These are phyloP conservation scores for Favolaschia claudopus DNA, from an alignment of 768 basidiomycete genomes.

Conservation along the genomic window DNA sequence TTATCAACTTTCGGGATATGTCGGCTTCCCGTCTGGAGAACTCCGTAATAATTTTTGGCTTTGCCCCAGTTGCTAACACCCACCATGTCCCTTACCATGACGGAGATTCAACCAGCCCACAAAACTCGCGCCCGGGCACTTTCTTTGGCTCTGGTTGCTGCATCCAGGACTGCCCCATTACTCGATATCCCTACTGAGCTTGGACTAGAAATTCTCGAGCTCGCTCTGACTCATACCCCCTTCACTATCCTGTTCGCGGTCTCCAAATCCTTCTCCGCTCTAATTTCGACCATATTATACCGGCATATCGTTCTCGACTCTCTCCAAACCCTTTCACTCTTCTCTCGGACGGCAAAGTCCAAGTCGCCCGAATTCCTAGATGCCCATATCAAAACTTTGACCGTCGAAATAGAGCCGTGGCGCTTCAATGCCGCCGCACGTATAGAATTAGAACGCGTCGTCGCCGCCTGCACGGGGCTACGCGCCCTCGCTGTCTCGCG, in stretches of 20 bases:
- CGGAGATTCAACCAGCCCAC: background rate
- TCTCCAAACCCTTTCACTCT: slow-evolving; percentile 36
- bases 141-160: slow-evolving; percentile 22
- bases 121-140: slow-evolving; percentile 25
- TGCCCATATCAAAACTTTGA: slow-evolving; percentile 45
- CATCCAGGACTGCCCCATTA: slow-evolving; percentile 31
- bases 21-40: background rate
- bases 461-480: slow-evolving; percentile 43
- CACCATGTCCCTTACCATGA: slow-evolving; percentile 3
- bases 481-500: slow-evolving; percentile 35
- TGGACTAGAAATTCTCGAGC: slow-evolving; percentile 44
- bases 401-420: slow-evolving; percentile 39
- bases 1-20: slow-evolving; percentile 1
- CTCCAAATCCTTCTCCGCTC: slow-evolving; percentile 38
- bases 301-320: slow-evolving; percentile 46
- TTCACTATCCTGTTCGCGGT: slow-evolving; percentile 40
- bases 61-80: background rate
- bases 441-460: slow-evolving; percentile 35
- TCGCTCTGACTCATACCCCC: slow-evolving; percentile 37
- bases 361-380: slow-evolving; percentile 37
- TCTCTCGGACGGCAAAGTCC: slow-evolving; percentile 43
- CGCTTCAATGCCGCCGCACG: slow-evolving; percentile 14
- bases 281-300: slow-evolving; percentile 47
- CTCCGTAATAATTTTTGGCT: background rate
- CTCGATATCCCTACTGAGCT: slow-evolving; percentile 48